Base-by-base conservation (phyloP, 2,329 filamentous ascomycete genomes). In the Colletotrichum costaricense region DNA sequence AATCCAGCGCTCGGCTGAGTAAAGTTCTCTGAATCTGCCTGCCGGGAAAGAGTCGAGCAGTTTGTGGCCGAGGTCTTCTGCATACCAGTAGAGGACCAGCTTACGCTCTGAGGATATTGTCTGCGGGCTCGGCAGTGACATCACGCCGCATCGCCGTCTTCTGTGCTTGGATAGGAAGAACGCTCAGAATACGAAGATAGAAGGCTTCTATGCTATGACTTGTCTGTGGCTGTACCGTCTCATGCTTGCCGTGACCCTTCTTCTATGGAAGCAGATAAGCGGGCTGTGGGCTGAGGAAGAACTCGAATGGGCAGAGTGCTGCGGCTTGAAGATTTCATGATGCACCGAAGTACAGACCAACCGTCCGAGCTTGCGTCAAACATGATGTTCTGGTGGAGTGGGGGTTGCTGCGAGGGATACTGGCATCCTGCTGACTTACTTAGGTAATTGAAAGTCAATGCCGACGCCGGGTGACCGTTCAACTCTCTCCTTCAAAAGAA, bases 121-220 rank as follows among this genome's bases (percentile, higher is more conserved):
- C 69, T 33, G 64, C 24, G 30, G 38, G 19, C 14, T 7, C 54
- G 35, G 54, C 55, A 1, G 52, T 72, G 69, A 72, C 69, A 72
- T 68, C 64, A 72, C 52, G 30, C 14, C 8, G 35, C 58, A 38
- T 30, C 24, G 19, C n/a, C n/a, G 19, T 62, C 57, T 11, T 26
- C 42, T 26, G 22, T 49, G 49, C 35, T 56, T 49, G 66, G 26
- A 7, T 38, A n/a, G 16, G 46, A 26, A 16, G 22, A 46, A 52
- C 49, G 14, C 22, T 9, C 19, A 19, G 30, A n/a, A 22, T 42
- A 24, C n/a, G 24, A 35, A 57, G 30, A 64, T 38, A 12, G 55
- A 30, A 16, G 35, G n/a, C 38, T 66, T 35, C 42, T 19, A 58
- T 62, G 69, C 62, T 67, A 49, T 67, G 63, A 67, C 69, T 38